These are phyloP conservation scores for Daldinia childiae DNA, from an alignment of 495 filamentous ascomycete genomes.

Conservation along the genomic window DNA sequence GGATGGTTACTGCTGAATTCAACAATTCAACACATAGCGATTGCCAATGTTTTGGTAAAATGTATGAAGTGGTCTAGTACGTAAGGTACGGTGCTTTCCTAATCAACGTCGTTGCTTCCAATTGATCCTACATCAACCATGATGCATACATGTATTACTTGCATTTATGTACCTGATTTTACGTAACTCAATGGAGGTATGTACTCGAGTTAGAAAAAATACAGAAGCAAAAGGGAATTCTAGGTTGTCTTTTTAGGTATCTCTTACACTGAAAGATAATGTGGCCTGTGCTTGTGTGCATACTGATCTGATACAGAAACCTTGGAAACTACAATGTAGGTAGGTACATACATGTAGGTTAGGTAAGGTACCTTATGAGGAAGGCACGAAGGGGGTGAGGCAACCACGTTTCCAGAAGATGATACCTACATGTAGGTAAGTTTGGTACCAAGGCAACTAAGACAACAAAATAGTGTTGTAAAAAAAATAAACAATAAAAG, in stretches of 20 bases:
- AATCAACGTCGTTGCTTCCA: neutral
- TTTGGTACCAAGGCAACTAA: too few species aligned
- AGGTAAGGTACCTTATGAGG: too few species aligned
- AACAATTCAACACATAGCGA: neutral
- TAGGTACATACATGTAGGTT: too few species aligned
- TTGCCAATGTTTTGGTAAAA: neutral
- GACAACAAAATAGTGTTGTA: too few species aligned
- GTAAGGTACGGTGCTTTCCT: neutral
- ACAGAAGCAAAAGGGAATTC: neutral
- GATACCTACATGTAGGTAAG: too few species aligned
- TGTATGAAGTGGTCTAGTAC: neutral
- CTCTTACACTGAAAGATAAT: neutral
- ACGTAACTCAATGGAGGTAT: neutral
- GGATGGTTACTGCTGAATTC: neutral
- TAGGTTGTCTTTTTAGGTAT: neutral
- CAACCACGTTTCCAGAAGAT: too few species aligned
- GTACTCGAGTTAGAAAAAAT: neutral
- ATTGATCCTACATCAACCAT: neutral
- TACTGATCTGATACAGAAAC: neutral
- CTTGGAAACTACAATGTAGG: too few species aligned
- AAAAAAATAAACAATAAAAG: too few species aligned
- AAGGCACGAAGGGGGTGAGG: too few species aligned
- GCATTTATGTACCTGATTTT: neutral
- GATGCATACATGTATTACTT: neutral
- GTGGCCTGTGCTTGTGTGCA: neutral